Base-by-base conservation (phyloP, 352 stramenopile species). In the Blastocystis sp. region DNA sequence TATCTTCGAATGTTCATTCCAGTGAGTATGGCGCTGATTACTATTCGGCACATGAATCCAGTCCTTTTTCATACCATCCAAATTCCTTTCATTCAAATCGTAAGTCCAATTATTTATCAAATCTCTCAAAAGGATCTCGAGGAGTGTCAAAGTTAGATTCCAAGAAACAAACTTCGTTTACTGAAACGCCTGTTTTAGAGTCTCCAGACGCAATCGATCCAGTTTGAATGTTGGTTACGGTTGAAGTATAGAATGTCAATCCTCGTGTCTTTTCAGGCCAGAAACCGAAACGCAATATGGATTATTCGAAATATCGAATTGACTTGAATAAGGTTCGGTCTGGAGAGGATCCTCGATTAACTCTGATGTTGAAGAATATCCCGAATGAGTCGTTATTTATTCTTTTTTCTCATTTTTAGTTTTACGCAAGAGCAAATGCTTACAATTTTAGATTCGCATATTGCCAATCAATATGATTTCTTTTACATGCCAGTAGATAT, bases 401-500 rank as follows among this genome's bases (percentile, higher is more conserved):
- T 24, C 24, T 1, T 46, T 12, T 12, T n/a, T 0, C 4, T 80
- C 14, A 59, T 7, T 12, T 11, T 21, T 77, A 86, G 75, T 46
- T 86, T 86, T 90, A 98, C 96, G 6, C 96, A 99, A 89, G 91
- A 97, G 87, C 98, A 99, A 95, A 90, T 99, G n/a, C 90, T 99
- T 9, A 80, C 93, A 0, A 96, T 99, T 93, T 97, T 99, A 89
- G 96, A 97, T 75, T 91, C 91, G 49, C 92, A 93, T 42, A 93
- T 93, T 86, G 91, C 95, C 77, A 95, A 95, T 24, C 92, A 94
- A 54, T 96, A 95, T 86, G 95, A 98, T 89, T 99, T 99, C 88
- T 98, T 99, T 89, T 99, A 99, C 90, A 91, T 99, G 71, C 97
- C 97, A 24, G 99, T 99, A 86, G 97, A 99, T 91, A 99, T 99